Conservation (phyloP, 1,284 basidiomycete genomes). For the Austroboletus novae-zelandiae region DNA sequence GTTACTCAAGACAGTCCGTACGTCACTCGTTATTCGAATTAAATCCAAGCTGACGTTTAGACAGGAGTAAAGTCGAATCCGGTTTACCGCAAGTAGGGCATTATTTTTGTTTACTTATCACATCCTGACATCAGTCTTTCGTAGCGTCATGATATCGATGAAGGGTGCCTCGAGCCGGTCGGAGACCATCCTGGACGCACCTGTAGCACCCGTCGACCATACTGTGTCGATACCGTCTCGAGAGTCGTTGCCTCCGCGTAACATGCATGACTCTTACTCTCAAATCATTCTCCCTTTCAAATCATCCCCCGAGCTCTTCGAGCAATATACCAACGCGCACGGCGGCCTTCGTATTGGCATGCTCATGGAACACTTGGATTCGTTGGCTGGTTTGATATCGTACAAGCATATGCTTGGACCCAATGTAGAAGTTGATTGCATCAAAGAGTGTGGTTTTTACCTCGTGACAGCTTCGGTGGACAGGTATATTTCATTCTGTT, state of each 20-base stretch:
- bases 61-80: slow-evolving; percentile 55
- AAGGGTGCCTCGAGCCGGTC: slow-evolving; percentile 50
- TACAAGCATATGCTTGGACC: slow-evolving; percentile 80
- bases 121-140: slow-evolving; percentile 6
- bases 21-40: slow-evolving; percentile 30
- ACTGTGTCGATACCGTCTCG: slow-evolving; percentile 15
- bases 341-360: slow-evolving; percentile 68
- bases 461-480: slow-evolving; percentile 83
- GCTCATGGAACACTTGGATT: slow-evolving; percentile 78
- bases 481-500: slow-evolving; percentile 39
- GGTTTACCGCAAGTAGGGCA: slow-evolving; percentile 50
- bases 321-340: slow-evolving; percentile 66
- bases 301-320: slow-evolving; percentile 54
- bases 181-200: slow-evolving; percentile 47
- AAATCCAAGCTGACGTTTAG: not conserved
- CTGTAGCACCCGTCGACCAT: slow-evolving; percentile 15
- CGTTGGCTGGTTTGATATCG: slow-evolving; percentile 77
- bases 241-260: slow-evolving; percentile 40
- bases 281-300: slow-evolving; percentile 64
- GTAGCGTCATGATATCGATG: slow-evolving; percentile 51
- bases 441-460: slow-evolving; percentile 68
- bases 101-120: not conserved
- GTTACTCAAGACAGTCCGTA: slow-evolving; percentile 56
- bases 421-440: slow-evolving; percentile 49
- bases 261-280: slow-evolving; percentile 70